Base-by-base conservation (phyloP, 805 yeast genomes). In the Metschnikowia reukaufii region DNA sequence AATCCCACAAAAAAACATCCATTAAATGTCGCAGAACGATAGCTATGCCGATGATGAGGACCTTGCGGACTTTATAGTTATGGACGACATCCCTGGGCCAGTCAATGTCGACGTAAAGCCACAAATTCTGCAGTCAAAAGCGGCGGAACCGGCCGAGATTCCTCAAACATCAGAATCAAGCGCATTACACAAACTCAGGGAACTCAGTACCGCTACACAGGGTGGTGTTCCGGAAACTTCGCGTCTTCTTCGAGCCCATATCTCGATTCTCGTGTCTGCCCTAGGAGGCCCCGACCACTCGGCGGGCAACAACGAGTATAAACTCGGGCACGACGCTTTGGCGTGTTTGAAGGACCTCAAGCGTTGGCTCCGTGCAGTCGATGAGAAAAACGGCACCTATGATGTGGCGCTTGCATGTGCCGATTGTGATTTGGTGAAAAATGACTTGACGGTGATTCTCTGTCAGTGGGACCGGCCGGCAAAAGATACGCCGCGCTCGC, bases 331-430 rank as follows among this genome's bases (percentile, higher is more conserved):
- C 49, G 97, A 92, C 59, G 95, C 96, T 2, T 63, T 80, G 45
- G 90, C 90, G 0, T 89, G 97, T 66, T 67, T 94, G 27, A 84
- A 86, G 56, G 99, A 94, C 66, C 66, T 94, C 51, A 89, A 88
- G 62, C 76, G 86, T 56, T 92, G 98, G 97, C 77, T 94, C 44
- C 82, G 81, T 54, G 74, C 85, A 1, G 91, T 88, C 38, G 98
- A 92, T 64, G 94, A 88, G 47, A 76, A 76, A 36, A 76, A 80
- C 43, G 74, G 79, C 44, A 73, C 83, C 13, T 84, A 82, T 74
- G 89, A 85, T 50, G 97, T 92, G 4, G 96, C 96, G 0, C 74
- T 87, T 42, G 96, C 96, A 0, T 84, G 95, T 52, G 86, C 89
- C 4, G 92, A 87, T 44, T 81, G 86, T 12, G 85, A 86, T 1